A percentile compares a stretch with the other conserved stretches of the same genome.
Evolutionary conservation across 495 filamentous ascomycete species (phyloP).

Genomic region (Xylaria nigripes): DNA sequence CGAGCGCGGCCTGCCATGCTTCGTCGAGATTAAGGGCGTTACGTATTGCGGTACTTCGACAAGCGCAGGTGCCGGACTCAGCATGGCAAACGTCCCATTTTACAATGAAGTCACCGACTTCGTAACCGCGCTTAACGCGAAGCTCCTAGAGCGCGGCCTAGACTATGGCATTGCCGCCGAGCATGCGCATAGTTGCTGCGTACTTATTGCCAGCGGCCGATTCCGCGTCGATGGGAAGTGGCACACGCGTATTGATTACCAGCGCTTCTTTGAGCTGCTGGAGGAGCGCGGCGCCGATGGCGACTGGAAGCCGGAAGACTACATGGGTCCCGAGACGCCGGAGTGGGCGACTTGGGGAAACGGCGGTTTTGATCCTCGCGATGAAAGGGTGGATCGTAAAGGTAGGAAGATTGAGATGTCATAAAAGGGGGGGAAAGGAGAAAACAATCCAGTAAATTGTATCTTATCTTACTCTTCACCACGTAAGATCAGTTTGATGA

Average conservation of each 20-base stretch:
- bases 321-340: conserved; percentile 71
- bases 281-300: conserved; percentile 56
- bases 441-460: conserved; percentile 3
- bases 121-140: conserved; percentile 60
- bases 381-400: conserved; percentile 76
- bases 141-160: conserved; percentile 58
- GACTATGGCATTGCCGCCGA: conserved; percentile 88
- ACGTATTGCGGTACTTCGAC: conserved; percentile 91
- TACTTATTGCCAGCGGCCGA: conserved; percentile 68
- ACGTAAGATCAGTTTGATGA: neutral
- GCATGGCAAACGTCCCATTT: conserved; percentile 94
- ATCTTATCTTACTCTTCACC: neutral
- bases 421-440: conserved; percentile 4
- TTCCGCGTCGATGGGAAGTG: conserved; percentile 69
- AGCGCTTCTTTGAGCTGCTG: conserved; percentile 75
- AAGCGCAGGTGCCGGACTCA: conserved; percentile 69
- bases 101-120: conserved; percentile 81
- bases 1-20: conserved; percentile 72
- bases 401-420: conserved; percentile 43
- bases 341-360: conserved; percentile 94
- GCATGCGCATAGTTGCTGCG: conserved; percentile 89
- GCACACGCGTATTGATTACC: conserved; percentile 88
- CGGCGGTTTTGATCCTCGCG: conserved; percentile 86
- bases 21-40: conserved; percentile 92
- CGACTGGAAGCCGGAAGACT: conserved; percentile 80